These are phyloP conservation scores for Pelagophyceae sp. DNA, from an alignment of 352 stramenopile genomes.

Conservation along the genomic window DNA sequence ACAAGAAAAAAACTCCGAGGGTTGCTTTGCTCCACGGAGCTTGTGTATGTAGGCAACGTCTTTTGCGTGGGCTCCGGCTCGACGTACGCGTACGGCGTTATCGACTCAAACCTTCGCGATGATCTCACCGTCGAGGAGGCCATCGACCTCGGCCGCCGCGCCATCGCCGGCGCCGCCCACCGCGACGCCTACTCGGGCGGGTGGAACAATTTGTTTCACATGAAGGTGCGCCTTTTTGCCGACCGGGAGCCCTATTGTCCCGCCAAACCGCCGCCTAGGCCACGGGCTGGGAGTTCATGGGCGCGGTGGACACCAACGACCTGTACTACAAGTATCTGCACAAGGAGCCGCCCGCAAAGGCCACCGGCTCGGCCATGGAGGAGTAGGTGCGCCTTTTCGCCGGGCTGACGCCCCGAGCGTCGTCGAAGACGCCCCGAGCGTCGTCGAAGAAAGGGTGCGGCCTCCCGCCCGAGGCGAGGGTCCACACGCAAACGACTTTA, in stretches of 20 bases:
- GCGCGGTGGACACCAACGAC: constrained; percentile 93
- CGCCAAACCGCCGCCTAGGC: too few species aligned
- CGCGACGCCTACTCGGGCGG: constrained; percentile 95
- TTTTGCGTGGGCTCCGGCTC: constrained; percentile 97
- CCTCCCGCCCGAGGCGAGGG: too few species aligned
- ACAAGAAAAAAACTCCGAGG: too few species aligned
- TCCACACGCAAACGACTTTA: too few species aligned
- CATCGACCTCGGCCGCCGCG: constrained; percentile 93
- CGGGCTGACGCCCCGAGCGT: too few species aligned
- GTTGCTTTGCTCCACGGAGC: too few species aligned
- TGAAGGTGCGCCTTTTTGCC: too few species aligned
- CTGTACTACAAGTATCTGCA: constrained; percentile 84
- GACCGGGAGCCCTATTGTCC: too few species aligned
- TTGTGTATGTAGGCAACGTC: constrained; percentile 76
- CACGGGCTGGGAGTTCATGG: constrained; percentile 90
- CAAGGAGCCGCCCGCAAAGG: neutral
- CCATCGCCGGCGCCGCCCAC: constrained; percentile 99
- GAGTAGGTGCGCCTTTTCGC: neutral
- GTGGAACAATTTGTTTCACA: constrained; percentile 92
- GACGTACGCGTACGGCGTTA: constrained; percentile 97
- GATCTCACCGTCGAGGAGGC: constrained; percentile 95
- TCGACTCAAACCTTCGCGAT: constrained; percentile 81
- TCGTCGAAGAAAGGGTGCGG: too few species aligned
- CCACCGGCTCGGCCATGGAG: neutral
- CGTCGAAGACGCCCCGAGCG: too few species aligned